Conservation (phyloP, 192 early-diverging fungal species). For the Umbelopsis sp. region DNA sequence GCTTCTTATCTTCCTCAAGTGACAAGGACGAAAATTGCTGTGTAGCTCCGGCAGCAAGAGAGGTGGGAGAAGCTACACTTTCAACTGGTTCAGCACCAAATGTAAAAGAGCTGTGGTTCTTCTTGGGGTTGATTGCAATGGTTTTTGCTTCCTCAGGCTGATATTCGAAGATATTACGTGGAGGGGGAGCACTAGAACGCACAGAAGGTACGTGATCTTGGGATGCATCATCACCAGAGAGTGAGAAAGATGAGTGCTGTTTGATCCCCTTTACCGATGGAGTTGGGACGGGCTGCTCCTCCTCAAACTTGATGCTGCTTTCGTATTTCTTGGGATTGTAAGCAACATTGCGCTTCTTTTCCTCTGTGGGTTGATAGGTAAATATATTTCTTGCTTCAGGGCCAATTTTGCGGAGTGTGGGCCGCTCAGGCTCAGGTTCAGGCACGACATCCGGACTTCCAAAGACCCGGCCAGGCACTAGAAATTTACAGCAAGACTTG, state of each 20-base stretch:
- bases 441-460: slow-evolving; percentile 25
- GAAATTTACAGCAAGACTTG: too few species aligned
- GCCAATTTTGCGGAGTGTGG: neutral
- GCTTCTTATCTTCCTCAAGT: neutral
- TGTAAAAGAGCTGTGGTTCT: slow-evolving; percentile 15
- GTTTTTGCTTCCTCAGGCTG: slow-evolving; percentile 20
- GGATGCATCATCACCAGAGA: neutral
- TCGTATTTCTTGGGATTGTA: slow-evolving; percentile 20
- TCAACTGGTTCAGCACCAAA: slow-evolving; percentile 15
- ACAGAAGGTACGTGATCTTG: neutral
- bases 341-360: slow-evolving; percentile 24
- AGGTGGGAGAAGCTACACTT: neutral
- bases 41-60: neutral
- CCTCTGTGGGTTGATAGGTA: slow-evolving; percentile 26
- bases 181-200: slow-evolving; percentile 12
- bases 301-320: slow-evolving; percentile 5
- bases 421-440: slow-evolving; percentile 12
- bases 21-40: neutral
- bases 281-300: neutral
- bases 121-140: slow-evolving; percentile 22
- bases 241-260: neutral
- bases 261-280: neutral
- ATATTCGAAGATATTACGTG: slow-evolving; percentile 34
- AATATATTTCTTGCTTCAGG: slow-evolving; percentile 32
- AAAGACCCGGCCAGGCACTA: slow-evolving; percentile 31